Evolutionary conservation across 768 basidiomycete genomes (phyloP).

Genomic region (Artomyces pyxidatus): DNA sequence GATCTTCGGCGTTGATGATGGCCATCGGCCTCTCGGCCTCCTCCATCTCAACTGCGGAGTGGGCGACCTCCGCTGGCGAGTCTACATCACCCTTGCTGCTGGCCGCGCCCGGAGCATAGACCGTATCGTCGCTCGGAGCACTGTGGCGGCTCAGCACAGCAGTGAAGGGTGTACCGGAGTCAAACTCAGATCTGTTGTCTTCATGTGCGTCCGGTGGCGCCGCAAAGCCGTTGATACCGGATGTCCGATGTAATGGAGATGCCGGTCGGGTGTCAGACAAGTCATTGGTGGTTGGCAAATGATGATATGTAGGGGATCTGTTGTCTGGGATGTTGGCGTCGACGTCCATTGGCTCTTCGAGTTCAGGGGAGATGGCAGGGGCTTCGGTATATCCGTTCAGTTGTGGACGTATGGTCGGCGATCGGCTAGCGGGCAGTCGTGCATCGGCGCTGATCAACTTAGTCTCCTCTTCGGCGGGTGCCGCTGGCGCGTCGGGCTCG

Average conservation of each 20-base stretch:
- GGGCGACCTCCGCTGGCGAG: neutral
- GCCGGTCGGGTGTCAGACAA: no score
- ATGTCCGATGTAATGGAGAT: neutral
- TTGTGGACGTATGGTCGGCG: no score
- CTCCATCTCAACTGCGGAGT: conserved; percentile 14
- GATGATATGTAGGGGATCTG: no score
- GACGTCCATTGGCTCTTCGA: neutral
- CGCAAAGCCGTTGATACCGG: neutral
- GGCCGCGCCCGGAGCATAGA: conserved; percentile 29
- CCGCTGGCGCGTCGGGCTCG: conserved; percentile 12
- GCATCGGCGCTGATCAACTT: neutral
- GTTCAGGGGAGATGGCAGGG: no score
- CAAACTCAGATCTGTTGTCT: conserved; percentile 39
- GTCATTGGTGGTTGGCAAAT: no score
- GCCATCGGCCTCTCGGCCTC: conserved; percentile 13
- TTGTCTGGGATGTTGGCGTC: neutral
- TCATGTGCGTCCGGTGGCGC: conserved; percentile 7
- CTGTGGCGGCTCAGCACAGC: conserved; percentile 43
- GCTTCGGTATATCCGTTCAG: no score
- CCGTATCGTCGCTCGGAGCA: conserved; percentile 50
- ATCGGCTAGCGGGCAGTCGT: neutral
- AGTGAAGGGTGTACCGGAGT: conserved; percentile 42
- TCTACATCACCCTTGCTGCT: conserved; percentile 5
- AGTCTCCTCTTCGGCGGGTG: neutral
- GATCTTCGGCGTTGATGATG: neutral